Conservation (phyloP, 208 protist genomes). For the Giardia duodenalis region DNA sequence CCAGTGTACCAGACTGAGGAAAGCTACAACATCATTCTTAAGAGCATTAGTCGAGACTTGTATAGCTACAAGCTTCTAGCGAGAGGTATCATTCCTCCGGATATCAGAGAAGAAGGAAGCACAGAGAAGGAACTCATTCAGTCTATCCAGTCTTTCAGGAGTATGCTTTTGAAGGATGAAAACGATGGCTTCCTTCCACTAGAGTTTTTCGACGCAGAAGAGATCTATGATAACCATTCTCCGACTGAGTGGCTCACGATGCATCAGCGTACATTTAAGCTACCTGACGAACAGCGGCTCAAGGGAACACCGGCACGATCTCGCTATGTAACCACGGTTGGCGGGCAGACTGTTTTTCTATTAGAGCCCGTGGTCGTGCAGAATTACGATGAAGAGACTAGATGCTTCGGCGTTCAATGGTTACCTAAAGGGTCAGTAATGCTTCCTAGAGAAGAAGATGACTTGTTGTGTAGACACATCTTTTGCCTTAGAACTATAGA, state of each 20-base stretch:
- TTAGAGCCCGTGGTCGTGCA: background rate
- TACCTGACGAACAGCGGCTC: background rate
- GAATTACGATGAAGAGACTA: background rate
- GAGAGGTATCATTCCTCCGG: background rate
- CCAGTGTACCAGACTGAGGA: background rate
- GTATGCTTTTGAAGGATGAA: background rate
- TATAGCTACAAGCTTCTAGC: background rate
- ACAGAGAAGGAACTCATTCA: background rate
- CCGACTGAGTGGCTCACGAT: conserved; percentile 6
- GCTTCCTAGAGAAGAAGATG: background rate
- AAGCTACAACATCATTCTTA: background rate
- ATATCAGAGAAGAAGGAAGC: background rate
- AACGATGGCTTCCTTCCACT: background rate
- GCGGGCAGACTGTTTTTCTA: background rate
- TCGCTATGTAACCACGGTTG: background rate
- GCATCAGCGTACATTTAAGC: background rate
- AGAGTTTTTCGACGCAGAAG: background rate
- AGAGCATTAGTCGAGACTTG: background rate
- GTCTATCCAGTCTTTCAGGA: background rate
- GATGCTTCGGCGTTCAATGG: background rate
- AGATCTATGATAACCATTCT: conserved; percentile 1
- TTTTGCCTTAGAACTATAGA: background rate
- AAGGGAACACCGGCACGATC: background rate
- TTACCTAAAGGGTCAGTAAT: background rate
- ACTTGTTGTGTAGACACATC: background rate